Percentiles rank a stretch among this genome's conserved stretches.
Conservation (phyloP, 164 flowering plant genomes). For the Magnolia officinalis region DNA sequence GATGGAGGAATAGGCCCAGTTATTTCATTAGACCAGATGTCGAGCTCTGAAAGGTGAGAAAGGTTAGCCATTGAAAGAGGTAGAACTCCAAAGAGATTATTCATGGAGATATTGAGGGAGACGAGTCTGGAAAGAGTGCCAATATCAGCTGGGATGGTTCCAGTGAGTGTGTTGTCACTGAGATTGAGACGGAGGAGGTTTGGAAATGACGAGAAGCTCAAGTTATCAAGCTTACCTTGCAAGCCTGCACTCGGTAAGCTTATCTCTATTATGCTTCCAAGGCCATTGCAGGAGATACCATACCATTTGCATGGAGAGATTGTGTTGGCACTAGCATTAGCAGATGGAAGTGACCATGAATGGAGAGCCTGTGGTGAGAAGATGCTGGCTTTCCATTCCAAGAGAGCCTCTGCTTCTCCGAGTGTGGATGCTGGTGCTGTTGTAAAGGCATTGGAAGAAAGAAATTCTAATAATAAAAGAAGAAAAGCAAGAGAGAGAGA, state of each 20-base stretch:
- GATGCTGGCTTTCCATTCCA: background rate
- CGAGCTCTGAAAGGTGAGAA: background rate
- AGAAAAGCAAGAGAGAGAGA: background rate
- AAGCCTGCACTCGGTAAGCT: background rate
- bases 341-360: background rate
- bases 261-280: background rate
- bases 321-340: background rate
- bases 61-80: background rate
- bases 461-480: background rate
- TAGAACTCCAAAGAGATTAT: background rate
- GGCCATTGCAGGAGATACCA: background rate
- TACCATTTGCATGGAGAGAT: background rate
- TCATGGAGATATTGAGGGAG: background rate
- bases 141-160: slow-evolving; percentile 2
- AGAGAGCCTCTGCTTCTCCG: background rate
- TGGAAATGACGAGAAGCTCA: slow-evolving; percentile 1
- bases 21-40: background rate
- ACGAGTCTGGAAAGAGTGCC: background rate
- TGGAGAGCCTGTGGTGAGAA: background rate
- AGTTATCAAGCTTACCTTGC: background rate
- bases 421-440: background rate
- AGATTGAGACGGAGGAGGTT: slow-evolving; percentile 6
- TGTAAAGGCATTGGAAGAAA: background rate
- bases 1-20: slow-evolving; percentile 17
- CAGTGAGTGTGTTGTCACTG: background rate